These are phyloP conservation scores for Helicocarpus griseus DNA, from an alignment of 2,329 filamentous ascomycete species.

Conservation along the genomic window DNA sequence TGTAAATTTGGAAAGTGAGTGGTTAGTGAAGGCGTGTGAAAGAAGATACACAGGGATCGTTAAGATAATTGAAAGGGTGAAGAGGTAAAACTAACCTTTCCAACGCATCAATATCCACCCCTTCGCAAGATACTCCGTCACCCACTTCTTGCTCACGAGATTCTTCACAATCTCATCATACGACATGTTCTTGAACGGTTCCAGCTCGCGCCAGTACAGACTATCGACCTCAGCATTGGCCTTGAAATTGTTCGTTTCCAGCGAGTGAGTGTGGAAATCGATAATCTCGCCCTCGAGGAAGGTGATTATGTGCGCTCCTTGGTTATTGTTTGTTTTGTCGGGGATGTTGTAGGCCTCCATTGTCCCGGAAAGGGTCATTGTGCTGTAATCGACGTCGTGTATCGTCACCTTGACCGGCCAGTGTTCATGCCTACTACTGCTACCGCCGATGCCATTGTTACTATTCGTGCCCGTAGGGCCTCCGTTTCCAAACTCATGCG, in stretches of 20 bases:
- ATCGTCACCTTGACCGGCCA: conserved; percentile 61
- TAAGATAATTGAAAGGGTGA: not conserved
- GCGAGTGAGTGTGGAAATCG: conserved; percentile 45
- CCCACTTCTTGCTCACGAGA: conserved; percentile 36
- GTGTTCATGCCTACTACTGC: conserved; percentile 24
- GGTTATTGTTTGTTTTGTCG: conserved; percentile 35
- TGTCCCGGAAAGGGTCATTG: conserved; percentile 55
- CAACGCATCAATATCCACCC: conserved; percentile 44
- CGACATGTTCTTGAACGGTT: conserved; percentile 37
- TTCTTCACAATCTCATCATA: conserved; percentile 36
- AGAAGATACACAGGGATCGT: not conserved
- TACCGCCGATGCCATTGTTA: conserved; percentile 1
- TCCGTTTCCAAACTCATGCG: conserved; percentile 15
- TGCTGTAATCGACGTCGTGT: conserved; percentile 50
- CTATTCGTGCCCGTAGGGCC: conserved; percentile 8
- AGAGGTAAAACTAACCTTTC: conserved; percentile 31
- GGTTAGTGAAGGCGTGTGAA: not conserved
- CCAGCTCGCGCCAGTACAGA: conserved; percentile 40
- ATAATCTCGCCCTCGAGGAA: conserved; percentile 62
- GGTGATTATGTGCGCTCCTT: conserved; percentile 39
- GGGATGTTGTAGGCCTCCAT: conserved; percentile 64
- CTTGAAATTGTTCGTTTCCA: conserved; percentile 40
- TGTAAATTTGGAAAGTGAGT: conserved; percentile 11
- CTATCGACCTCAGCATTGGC: conserved; percentile 38
- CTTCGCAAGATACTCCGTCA: conserved; percentile 30